Base-by-base conservation (phyloP, 371 early-diverging fungal species). In the Mortierella polycephala region DNA sequence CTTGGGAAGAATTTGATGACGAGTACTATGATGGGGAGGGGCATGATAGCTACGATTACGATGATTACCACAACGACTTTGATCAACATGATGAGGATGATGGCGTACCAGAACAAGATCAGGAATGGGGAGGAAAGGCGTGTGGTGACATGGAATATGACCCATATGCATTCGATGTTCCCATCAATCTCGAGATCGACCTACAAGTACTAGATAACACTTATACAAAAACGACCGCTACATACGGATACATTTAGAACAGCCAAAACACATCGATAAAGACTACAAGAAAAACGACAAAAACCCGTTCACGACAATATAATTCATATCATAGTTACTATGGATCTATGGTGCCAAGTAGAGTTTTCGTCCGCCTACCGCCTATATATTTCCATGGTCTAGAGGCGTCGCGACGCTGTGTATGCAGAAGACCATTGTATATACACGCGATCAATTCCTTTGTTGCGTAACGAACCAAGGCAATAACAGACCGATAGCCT, bases 141-240 rank as follows among this genome's bases (percentile, higher is more conserved):
- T 9, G 9, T 51, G 51, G 51, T 8, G 51, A 51, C 20, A 18
- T 18, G 12, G 51, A 51, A 0, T 51, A 44, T 20, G 74, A 74
- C n/a, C 74, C 68, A 8, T 74, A 74, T 46, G 74, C 74, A 13
- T 18, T 74, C 6, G 74, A 74, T 52, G 74, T 74, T 10, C 74
- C 74, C 18, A 64, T 74, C 18, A 67, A 74, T 51, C 49, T 74
- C 13, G 69, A 62, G 42, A 61, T 74, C 45, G 74, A 74, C 30
- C 54, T 74, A 37, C 68, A 68, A 23, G 62, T 47, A 23, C 53
- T 74, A 5, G 61, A 46, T 11, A 64, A 56, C 16, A 53, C 42
- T 0, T 57, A 74, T 39, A 42, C 57, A 12, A 62, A 58, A 41
- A 51, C 51, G n/a, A 51, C 30, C 30, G 20, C n/a, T 30, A 46